Percentiles rank a stretch among this genome's conserved stretches.
These are phyloP conservation scores for Orbilia blumenaviensis DNA, from an alignment of 2,329 filamentous ascomycete species.

Conservation along the genomic window DNA sequence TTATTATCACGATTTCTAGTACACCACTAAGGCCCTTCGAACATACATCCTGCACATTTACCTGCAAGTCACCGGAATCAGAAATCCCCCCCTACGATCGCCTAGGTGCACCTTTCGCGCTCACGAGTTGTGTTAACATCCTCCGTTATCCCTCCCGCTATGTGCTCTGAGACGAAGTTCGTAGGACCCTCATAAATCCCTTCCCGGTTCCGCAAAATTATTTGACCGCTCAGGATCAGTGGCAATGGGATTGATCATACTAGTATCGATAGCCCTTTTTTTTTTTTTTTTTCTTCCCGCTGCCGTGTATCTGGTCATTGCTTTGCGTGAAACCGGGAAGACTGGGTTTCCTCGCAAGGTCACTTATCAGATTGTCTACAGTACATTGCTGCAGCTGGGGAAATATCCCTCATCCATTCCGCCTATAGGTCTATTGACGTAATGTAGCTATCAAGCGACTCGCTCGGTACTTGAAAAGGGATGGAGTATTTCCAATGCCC, in stretches of 20 bases:
- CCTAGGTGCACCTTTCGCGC: not conserved
- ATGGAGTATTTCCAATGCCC: not conserved
- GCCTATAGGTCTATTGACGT: slow-evolving; percentile 46
- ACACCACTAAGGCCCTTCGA: slow-evolving; percentile 6
- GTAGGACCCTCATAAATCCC: slow-evolving; percentile 2
- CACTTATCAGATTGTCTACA: slow-evolving; percentile 35
- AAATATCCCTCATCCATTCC: slow-evolving; percentile 49
- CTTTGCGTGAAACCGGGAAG: slow-evolving; percentile 47
- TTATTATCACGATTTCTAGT: slow-evolving; percentile 27
- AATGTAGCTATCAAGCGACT: slow-evolving; percentile 25
- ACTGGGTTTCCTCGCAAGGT: slow-evolving; percentile 20
- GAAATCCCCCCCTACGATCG: slow-evolving; percentile 20
- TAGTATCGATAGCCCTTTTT: not conserved
- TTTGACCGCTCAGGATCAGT: slow-evolving; percentile 30
- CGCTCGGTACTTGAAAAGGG: slow-evolving; percentile 13
- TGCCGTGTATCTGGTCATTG: slow-evolving; percentile 21
- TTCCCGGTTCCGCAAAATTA: slow-evolving; percentile 44
- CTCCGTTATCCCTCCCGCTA: not conserved
- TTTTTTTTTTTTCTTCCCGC: not conserved
- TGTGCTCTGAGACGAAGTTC: not conserved
- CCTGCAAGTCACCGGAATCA: slow-evolving; percentile 16
- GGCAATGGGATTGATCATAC: not conserved
- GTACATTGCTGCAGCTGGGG: slow-evolving; percentile 10
- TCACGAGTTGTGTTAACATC: no score
- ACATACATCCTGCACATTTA: not conserved